phyloP scores from a whole-genome alignment of 164 flowering plant species.

The Magnolia changhungtana region DNA sequence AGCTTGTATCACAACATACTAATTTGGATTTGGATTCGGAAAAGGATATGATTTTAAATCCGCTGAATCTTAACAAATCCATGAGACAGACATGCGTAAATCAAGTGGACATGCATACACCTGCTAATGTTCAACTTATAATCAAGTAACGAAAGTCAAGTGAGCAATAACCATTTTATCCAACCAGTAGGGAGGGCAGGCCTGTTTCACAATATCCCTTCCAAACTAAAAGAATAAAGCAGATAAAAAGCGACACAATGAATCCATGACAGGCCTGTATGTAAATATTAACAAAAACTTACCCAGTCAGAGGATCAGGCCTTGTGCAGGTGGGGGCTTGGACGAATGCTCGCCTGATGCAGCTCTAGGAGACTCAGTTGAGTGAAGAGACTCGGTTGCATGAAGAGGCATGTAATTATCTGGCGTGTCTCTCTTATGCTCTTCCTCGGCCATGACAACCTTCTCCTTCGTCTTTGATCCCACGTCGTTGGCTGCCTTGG shows the following conservation, averaged over 20 bases:
- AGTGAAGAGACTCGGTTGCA: constrained; percentile 57
- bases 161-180: not conserved
- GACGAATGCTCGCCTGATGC: constrained; percentile 33
- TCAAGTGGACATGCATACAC: not conserved
- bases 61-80: too few relatives aligned
- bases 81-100: too few relatives aligned
- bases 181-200: not conserved
- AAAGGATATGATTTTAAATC: too few relatives aligned
- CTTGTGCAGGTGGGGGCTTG: constrained; percentile 46
- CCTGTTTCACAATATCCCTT: not conserved
- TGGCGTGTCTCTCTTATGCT: constrained; percentile 50
- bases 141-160: not conserved
- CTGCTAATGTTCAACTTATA: not conserved
- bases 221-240: not conserved
- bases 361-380: constrained; percentile 49
- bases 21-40: too few relatives aligned
- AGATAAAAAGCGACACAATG: not conserved
- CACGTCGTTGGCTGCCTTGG: constrained; percentile 88
- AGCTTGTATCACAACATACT: too few relatives aligned
- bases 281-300: constrained; percentile 27
- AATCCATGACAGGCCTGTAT: not conserved
- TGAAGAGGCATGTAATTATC: constrained; percentile 63
- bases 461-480: constrained; percentile 84
- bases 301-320: constrained; percentile 48
- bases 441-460: constrained; percentile 55